Evolutionary conservation across 768 basidiomycete genomes (phyloP).

Genomic region (Auriscalpium vulgare): DNA sequence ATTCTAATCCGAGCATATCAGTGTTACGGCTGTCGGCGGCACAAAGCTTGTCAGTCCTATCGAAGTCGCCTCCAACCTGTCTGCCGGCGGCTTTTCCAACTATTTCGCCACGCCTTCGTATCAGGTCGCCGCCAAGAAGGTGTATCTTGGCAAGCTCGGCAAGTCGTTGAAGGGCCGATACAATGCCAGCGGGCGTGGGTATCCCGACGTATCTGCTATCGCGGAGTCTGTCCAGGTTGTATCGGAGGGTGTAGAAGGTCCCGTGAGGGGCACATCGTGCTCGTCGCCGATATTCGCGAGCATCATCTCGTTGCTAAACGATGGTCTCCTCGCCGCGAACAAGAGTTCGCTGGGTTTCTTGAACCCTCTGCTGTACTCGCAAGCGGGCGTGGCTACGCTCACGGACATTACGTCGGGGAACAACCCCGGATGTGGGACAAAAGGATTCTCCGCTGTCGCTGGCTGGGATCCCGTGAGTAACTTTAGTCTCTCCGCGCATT

Average conservation of each 20-base stretch:
- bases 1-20: neutral
- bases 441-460: slow-evolving; percentile 8
- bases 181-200: slow-evolving; percentile 15
- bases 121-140: slow-evolving; percentile 2
- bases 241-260: neutral
- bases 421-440: slow-evolving; percentile 6
- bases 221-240: neutral
- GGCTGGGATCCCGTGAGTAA: slow-evolving; percentile 11
- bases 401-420: slow-evolving; percentile 3
- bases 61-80: slow-evolving; percentile 13
- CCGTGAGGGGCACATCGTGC: neutral
- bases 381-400: neutral
- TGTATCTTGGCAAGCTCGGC: slow-evolving; percentile 6
- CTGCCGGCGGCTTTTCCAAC: slow-evolving; percentile 5
- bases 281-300: slow-evolving; percentile 14
- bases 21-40: slow-evolving; percentile 21
- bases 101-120: slow-evolving; percentile 12
- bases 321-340: slow-evolving; percentile 11
- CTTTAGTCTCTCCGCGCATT: too few relatives aligned
- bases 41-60: slow-evolving; percentile 15
- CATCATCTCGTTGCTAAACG: slow-evolving; percentile 15
- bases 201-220: slow-evolving; percentile 9
- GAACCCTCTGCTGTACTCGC: slow-evolving; percentile 15
- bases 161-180: slow-evolving; percentile 6
- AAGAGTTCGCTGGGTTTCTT: slow-evolving; percentile 16